Percentiles rank a stretch among this genome's conserved stretches.
Evolutionary conservation across 345 rosid species (phyloP).

Genomic region (Pugionium dolabratum): DNA sequence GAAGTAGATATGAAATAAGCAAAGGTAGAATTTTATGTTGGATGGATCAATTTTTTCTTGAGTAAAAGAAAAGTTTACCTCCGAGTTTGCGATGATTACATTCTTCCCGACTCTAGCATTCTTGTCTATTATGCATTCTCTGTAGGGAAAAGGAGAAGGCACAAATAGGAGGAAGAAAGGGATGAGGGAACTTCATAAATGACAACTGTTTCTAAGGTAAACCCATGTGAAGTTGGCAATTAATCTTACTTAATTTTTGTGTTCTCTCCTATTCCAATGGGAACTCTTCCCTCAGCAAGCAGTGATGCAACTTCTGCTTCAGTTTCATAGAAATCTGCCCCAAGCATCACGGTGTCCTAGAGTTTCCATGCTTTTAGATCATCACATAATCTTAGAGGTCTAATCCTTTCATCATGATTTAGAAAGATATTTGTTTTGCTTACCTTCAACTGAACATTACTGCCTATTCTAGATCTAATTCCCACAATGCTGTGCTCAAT

Average conservation of each 20-base stretch:
- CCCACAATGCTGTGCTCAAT: slow-evolving; percentile 89
- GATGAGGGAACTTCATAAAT: slow-evolving; percentile 5
- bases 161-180: slow-evolving; percentile 6
- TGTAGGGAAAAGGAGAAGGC: slow-evolving; percentile 38
- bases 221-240: slow-evolving; percentile 49
- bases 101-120: slow-evolving; percentile 93
- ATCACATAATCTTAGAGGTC: background rate
- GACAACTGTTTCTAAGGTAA: slow-evolving; percentile 29
- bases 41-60: background rate
- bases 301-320: slow-evolving; percentile 65
- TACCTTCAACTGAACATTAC: slow-evolving; percentile 85
- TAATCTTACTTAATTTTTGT: slow-evolving; percentile 67
- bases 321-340: slow-evolving; percentile 88
- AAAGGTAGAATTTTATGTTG: slow-evolving; percentile 5
- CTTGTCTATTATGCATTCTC: slow-evolving; percentile 94
- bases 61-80: slow-evolving; percentile 47
- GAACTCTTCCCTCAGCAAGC: slow-evolving; percentile 70
- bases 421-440: slow-evolving; percentile 1
- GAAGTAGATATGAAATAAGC: slow-evolving; percentile 19
- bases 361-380: slow-evolving; percentile 32
- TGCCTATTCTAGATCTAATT: slow-evolving; percentile 75
- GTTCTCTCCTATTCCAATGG: slow-evolving; percentile 86
- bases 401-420: slow-evolving; percentile 10
- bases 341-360: slow-evolving; percentile 91
- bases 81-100: slow-evolving; percentile 77